phyloP scores from a whole-genome alignment of 2,329 filamentous ascomycete genomes.

The Davidsoniella eucalypti region DNA sequence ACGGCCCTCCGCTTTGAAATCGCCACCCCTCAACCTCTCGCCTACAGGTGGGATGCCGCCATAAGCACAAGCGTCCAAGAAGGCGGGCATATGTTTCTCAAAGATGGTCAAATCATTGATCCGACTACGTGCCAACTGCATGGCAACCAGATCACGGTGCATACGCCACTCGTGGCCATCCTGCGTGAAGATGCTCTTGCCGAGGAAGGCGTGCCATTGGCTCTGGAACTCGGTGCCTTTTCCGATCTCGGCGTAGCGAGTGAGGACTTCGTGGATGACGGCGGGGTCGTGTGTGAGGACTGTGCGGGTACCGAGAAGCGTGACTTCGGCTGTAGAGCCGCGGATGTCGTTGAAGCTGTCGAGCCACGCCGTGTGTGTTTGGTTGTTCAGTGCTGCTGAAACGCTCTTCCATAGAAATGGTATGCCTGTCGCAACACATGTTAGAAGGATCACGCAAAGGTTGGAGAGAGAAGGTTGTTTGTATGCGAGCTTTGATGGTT shows the following conservation, averaged over 20 bases:
- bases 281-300: conserved; percentile 70
- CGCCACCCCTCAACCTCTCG: conserved; percentile 45
- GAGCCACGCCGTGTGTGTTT: conserved; percentile 46
- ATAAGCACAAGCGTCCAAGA: conserved; percentile 3
- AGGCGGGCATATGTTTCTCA: conserved; percentile 49
- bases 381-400: conserved; percentile 31
- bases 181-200: conserved; percentile 63
- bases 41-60: neutral
- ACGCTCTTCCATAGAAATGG: conserved; percentile 47
- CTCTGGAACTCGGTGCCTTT: conserved; percentile 60
- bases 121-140: conserved; percentile 74
- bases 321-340: conserved; percentile 43
- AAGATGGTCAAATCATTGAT: conserved; percentile 69
- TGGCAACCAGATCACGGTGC: conserved; percentile 65
- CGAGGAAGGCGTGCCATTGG: conserved; percentile 62
- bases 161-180: conserved; percentile 67
- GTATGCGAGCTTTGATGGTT: neutral
- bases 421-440: conserved; percentile 27
- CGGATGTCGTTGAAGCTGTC: conserved; percentile 27
- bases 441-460: neutral
- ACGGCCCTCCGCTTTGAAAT: conserved; percentile 30
- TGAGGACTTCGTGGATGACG: conserved; percentile 83
- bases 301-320: conserved; percentile 38
- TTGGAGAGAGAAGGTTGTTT: neutral
- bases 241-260: conserved; percentile 70